Evolutionary conservation across 495 filamentous ascomycete species (phyloP).

Genomic region (Hypomontagnella submonticulosa): DNA sequence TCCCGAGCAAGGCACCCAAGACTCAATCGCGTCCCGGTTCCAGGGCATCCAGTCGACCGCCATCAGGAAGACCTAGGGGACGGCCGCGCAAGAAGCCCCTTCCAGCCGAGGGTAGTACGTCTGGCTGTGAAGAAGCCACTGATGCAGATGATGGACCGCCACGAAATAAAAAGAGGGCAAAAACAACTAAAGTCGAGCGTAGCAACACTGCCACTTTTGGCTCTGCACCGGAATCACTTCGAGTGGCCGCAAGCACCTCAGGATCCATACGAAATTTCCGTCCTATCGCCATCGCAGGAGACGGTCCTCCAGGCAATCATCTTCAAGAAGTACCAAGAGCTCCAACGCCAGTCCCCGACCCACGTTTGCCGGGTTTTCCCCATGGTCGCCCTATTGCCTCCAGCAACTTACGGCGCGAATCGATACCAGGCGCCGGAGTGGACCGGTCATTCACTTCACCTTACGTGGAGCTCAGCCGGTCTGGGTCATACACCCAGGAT

Average conservation of each 20-base stretch:
- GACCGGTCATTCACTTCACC: conserved; percentile 25
- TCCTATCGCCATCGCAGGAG: conserved; percentile 72
- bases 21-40: conserved; percentile 56
- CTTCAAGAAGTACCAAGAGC: conserved; percentile 82
- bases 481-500: conserved; percentile 48
- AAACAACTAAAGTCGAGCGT: conserved; percentile 74
- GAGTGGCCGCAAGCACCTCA: conserved; percentile 86
- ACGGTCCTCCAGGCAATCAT: conserved; percentile 57
- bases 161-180: conserved; percentile 74
- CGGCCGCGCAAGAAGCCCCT: conserved; percentile 59
- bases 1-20: conserved; percentile 28
- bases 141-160: conserved; percentile 67
- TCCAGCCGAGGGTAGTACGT: conserved; percentile 62
- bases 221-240: conserved; percentile 77
- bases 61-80: conserved; percentile 59
- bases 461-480: conserved; percentile 33
- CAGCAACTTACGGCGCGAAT: conserved; percentile 41
- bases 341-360: conserved; percentile 79
- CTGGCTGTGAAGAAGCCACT: conserved; percentile 77
- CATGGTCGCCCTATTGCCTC: conserved; percentile 34
- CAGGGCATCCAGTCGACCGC: conserved; percentile 52
- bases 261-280: conserved; percentile 88
- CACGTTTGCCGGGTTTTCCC: conserved; percentile 41
- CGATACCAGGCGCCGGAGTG: conserved; percentile 23
- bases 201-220: conserved; percentile 75